Base-by-base conservation (phyloP, 805 yeast species). In the Schwanniomyces yamadae region DNA sequence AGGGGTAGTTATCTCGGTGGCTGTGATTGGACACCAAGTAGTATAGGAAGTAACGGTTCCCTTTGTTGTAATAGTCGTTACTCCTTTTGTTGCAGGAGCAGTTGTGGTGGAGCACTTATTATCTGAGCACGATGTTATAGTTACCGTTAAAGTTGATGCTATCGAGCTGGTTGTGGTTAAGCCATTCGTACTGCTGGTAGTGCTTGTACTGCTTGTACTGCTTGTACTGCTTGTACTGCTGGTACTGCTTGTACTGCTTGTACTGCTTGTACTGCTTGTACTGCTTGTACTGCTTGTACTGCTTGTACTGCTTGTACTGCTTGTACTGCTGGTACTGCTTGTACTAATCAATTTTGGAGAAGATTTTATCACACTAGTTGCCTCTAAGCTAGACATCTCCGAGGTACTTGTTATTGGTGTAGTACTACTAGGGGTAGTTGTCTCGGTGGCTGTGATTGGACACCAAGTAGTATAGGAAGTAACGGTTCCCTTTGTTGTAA, bases 91-190 rank as follows among this genome's bases (percentile, higher is more conserved):
- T 11, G 38, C 34, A 25, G 36, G 11, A 16, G 27, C 14, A 15
- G 33, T 26, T 6, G 31, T 15, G 6, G 19, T 37, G 17, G 45
- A 23, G 41, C 64, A 57, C 36, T 42, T 45, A 42, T 52, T 39
- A 33, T 50, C 57, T 11, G 46, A 23, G 35, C 65, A 57, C 6
- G 56, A 50, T 19, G 60, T 53, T 29, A 50, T 36, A 26, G 61
- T 40, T 13, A 50, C 31, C 11, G 55, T 52, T 28, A 57, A 43
- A 5, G 27, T 27, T 16, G 29, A n/a, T 9, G n/a, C 12, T 3
- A 17, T 28, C 19, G 9, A n/a, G 28, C 16, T 25, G 10, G 17
- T n/a, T 25, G 14, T 11, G 5, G 14, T 18, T 22, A 22, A 10
- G 5, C 12, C 10, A 10, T 22, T 12, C 24, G 4, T 5, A 3